phyloP scores from a whole-genome alignment of 2,329 filamentous ascomycete genomes.

The Trichoderma sp. region DNA sequence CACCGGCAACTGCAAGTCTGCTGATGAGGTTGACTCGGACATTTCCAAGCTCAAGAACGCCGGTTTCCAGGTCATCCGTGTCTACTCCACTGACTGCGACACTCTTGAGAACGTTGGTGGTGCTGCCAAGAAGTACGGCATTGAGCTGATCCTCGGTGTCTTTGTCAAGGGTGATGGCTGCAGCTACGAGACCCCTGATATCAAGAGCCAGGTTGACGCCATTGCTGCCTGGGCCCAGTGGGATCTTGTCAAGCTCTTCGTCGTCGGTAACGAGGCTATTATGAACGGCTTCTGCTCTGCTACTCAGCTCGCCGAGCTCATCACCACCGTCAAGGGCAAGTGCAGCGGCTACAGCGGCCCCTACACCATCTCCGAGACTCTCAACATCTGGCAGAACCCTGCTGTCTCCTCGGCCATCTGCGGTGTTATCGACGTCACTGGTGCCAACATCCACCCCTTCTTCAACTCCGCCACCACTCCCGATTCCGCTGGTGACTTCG shows the following conservation, averaged over 20 bases:
- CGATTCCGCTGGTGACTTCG: conserved; percentile 71
- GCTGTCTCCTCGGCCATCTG: conserved; percentile 65
- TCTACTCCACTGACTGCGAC: conserved; percentile 92
- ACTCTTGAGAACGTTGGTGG: conserved; percentile 74
- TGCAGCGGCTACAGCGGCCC: conserved; percentile 75
- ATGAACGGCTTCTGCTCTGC: conserved; percentile 71
- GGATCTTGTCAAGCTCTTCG: conserved; percentile 74
- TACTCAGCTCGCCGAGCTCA: conserved; percentile 66
- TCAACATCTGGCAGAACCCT: conserved; percentile 71
- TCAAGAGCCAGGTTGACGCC: conserved; percentile 71
- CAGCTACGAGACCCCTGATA: conserved; percentile 58
- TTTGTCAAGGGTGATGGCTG: conserved; percentile 72
- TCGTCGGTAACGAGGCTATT: conserved; percentile 89
- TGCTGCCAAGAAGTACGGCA: conserved; percentile 64
- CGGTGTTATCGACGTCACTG: conserved; percentile 72
- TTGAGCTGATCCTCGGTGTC: conserved; percentile 85
- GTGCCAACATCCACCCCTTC: conserved; percentile 90
- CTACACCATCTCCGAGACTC: conserved; percentile 83
- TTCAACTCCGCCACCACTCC: conserved; percentile 75
- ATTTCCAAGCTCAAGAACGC: conserved; percentile 61
- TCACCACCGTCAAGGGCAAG: conserved; percentile 63
- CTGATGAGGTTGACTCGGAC: conserved; percentile 58
- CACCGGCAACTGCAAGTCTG: conserved; percentile 64
- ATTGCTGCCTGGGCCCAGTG: conserved; percentile 74
- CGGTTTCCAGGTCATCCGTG: conserved; percentile 72